phyloP scores from a whole-genome alignment of 225 moss, liverwort and hornwort genomes.

The Antitrichia curtipendula region DNA sequence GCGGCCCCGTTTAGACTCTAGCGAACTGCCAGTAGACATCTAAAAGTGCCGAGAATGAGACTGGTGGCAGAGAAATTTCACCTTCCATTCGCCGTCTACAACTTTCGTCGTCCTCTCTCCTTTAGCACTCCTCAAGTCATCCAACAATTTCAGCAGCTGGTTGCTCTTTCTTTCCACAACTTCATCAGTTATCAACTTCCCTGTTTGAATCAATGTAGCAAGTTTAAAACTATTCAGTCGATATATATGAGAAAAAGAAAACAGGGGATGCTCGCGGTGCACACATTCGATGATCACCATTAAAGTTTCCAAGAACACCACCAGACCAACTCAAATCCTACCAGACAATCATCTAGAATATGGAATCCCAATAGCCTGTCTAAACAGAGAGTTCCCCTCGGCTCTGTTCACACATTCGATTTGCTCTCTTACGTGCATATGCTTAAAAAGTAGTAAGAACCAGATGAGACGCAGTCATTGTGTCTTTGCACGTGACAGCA shows the following conservation, averaged over 20 bases:
- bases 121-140: conserved; percentile 33
- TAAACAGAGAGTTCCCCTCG: neutral
- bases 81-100: conserved; percentile 54
- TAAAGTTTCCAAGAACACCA: neutral
- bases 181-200: conserved; percentile 17
- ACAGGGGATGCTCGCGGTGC: neutral
- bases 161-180: conserved; percentile 30
- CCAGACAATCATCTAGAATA: neutral
- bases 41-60: neutral
- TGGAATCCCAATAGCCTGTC: neutral
- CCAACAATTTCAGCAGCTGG: conserved; percentile 31
- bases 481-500: neutral
- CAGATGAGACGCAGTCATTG: neutral
- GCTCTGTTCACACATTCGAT: neutral
- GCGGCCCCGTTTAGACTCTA: neutral
- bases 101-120: conserved; percentile 43
- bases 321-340: neutral
- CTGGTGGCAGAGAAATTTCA: neutral
- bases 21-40: neutral
- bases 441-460: neutral
- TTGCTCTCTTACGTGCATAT: neutral
- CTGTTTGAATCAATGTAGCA: neutral
- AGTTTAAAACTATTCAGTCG: neutral
- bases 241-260: neutral
- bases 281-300: neutral